Evolutionary conservation across 306 rosid species (phyloP), one percentile per base, ranked within the genome.

Genomic region (Trifolium repens): DNA sequence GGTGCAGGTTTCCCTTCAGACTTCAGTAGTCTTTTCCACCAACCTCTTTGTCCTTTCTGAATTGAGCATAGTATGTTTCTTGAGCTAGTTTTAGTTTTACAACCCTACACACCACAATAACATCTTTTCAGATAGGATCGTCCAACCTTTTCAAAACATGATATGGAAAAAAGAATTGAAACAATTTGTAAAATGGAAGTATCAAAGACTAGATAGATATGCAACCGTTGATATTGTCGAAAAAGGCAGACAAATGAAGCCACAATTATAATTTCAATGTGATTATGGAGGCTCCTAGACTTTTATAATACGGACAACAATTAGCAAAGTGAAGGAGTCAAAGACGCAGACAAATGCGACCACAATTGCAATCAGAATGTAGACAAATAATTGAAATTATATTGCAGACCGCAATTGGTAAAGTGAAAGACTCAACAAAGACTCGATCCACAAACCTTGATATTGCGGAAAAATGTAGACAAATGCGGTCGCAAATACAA

Each of bases 1-100:
- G 97, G 97, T 15, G 96, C 93, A 52, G 97, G 97, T 74, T 89
- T 91, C 78, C 72, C 91, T 85, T 87, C 91, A 46, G 93, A 84
- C 87, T 90, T 90, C 80, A 90, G 85, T 16, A 92, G 71, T 80
- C 97, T 79, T 73, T 87, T 85, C 92, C 97, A 92, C 97, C 97
- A 92, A 75, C 86, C 89, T 76, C 83, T 90, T 78, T 90, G 85
- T 67, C 82, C 86, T 78, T 92, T 92, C 85, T 88, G 96, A 75
- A 92, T 73, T 49, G 88, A 84, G 83, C 96, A 92, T 22, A 90
- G 74, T 53, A 90, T 92, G 86, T 90, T 92, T 84, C 97, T 87
- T 70, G 86, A 69, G 72, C 97, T 91, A 52, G 83, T 53, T 80
- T 87, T 90, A 61, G 84, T 92, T 84, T 87, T 90, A 78, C 96